These are phyloP conservation scores for Cicer judaicum DNA, from an alignment of 306 rosid species.

Conservation along the genomic window DNA sequence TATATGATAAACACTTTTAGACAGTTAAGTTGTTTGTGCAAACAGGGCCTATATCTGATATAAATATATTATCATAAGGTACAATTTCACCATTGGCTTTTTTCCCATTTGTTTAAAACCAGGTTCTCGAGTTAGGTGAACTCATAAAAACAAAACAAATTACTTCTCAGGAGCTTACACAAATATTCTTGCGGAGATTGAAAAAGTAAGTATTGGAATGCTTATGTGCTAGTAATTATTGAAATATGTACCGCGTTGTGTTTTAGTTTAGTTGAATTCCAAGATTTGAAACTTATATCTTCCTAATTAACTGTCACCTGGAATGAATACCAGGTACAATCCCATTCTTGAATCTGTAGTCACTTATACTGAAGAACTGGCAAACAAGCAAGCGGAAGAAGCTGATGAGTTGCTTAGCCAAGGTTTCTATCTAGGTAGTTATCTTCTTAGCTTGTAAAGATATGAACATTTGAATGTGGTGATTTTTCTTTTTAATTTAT, in stretches of 20 bases:
- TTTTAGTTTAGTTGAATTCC: not conserved
- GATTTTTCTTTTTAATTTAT: not conserved
- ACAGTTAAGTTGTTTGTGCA: conserved; percentile 32
- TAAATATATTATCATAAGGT: conserved; percentile 14
- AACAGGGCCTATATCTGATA: not conserved
- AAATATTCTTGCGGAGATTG: conserved; percentile 66
- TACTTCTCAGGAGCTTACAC: conserved; percentile 72
- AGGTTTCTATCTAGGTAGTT: conserved; percentile 72
- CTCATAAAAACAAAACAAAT: conserved; percentile 71
- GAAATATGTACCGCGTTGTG: conserved; percentile 22
- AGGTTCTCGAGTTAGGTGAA: conserved; percentile 82
- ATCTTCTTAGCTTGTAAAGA: conserved; percentile 24
- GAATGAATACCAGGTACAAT: conserved; percentile 59
- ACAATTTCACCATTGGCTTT: conserved; percentile 2
- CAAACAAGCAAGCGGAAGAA: conserved; percentile 68
- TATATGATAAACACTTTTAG: not conserved
- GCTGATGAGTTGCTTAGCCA: conserved; percentile 68
- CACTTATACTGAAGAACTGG: conserved; percentile 69
- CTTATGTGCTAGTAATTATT: conserved; percentile 20
- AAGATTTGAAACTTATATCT: conserved; percentile 3
- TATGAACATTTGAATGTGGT: not conserved
- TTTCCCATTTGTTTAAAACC: conserved; percentile 16
- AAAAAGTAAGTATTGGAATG: conserved; percentile 55
- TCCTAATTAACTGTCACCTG: conserved; percentile 19
- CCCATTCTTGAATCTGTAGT: conserved; percentile 71